Evolutionary conservation across 2,329 filamentous ascomycete species (phyloP).

Genomic region (Apiospora malaysiana): DNA sequence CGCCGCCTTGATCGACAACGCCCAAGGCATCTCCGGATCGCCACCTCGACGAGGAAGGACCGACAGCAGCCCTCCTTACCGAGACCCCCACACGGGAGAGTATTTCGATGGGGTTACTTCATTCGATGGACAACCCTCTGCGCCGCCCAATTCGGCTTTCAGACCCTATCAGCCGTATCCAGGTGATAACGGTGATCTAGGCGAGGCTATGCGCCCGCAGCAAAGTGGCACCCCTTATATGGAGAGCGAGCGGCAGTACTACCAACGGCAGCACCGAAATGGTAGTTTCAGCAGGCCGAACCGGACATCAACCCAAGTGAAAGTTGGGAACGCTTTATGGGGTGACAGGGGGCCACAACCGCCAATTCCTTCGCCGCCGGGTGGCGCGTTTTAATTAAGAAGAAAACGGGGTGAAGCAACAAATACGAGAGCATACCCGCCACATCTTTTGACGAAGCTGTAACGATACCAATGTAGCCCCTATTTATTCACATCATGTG

Average conservation of each 20-base stretch:
- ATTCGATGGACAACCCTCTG: background rate
- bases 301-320: constrained; percentile 39
- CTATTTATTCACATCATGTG: constrained; percentile 10
- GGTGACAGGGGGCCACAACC: constrained; percentile 29
- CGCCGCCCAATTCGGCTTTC: constrained; percentile 5
- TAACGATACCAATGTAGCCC: constrained; percentile 17
- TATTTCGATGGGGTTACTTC: constrained; percentile 20
- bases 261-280: constrained; percentile 23
- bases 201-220: background rate
- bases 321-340: constrained; percentile 42
- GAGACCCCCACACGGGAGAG: constrained; percentile 19
- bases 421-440: background rate
- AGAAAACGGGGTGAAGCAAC: background rate
- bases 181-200: background rate
- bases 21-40: constrained; percentile 40
- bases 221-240: constrained; percentile 10
- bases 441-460: constrained; percentile 3
- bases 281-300: constrained; percentile 27
- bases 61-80: constrained; percentile 23
- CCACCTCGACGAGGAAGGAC: constrained; percentile 23
- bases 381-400: background rate
- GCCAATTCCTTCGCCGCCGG: background rate
- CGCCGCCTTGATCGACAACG: constrained; percentile 51
- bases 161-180: constrained; percentile 26
- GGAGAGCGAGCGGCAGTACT: constrained; percentile 1